phyloP scores from a whole-genome alignment of 345 rosid species.

The Leavenworthia alabamica region DNA sequence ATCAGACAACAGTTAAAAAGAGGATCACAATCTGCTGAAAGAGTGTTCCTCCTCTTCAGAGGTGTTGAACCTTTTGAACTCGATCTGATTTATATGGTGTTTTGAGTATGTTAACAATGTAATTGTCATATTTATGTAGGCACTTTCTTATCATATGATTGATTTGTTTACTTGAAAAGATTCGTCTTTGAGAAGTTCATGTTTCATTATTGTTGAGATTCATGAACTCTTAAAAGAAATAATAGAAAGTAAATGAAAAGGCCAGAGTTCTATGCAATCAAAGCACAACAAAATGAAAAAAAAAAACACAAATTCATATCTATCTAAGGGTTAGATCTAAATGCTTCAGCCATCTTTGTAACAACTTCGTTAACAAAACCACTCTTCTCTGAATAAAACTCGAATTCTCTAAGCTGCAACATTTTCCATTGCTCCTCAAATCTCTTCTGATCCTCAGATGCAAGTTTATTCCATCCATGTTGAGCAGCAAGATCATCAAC shows the following conservation, averaged over 20 bases:
- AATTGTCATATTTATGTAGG: no score
- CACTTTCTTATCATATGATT: no score
- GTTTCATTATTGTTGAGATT: no score
- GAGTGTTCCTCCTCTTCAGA: no score
- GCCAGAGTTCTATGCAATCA: background rate
- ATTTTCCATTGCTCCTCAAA: slow-evolving; percentile 27
- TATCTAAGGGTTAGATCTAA: background rate
- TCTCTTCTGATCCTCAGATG: slow-evolving; percentile 19
- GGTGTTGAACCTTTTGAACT: no score
- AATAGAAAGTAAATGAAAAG: background rate
- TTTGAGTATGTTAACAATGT: no score
- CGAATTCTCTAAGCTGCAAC: slow-evolving; percentile 13
- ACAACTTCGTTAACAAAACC: slow-evolving; percentile 20
- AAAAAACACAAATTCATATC: background rate
- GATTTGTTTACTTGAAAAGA: no score
- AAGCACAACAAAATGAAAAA: background rate
- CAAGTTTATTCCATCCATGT: slow-evolving; percentile 19
- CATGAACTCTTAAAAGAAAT: no score
- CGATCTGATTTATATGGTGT: no score
- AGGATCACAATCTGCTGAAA: no score
- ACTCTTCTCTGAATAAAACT: slow-evolving; percentile 10
- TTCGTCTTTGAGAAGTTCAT: no score
- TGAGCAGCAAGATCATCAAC: slow-evolving; percentile 25
- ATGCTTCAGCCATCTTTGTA: slow-evolving; percentile 17
- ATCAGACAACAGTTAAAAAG: no score